Base-by-base conservation (phyloP, 1,139 yeast species). In the Casaregolazyma suthepensis region DNA sequence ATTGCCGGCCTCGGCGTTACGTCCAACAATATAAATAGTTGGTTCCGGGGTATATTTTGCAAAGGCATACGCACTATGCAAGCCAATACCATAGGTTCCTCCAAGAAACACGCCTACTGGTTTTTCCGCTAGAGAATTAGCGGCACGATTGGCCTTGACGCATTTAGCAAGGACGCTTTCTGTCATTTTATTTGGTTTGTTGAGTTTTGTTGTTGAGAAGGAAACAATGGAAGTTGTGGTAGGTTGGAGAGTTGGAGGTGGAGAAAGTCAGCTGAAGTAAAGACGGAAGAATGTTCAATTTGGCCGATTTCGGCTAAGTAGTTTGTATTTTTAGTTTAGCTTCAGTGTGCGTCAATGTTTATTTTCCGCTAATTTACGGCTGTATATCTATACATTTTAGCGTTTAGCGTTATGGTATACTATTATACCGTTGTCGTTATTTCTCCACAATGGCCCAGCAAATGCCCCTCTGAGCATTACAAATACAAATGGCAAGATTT, bases 31-130 rank as follows among this genome's bases (percentile, higher is more conserved):
- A 57, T 68, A 67, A 15, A 66, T 56, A 2, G 63, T 63, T 13
- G 72, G 71, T n/a, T 52, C 44, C 13, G 56, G 52, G 31, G 63
- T 60, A 53, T 63, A 58, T 46, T 57, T 56, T 15, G 68, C 72
- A 54, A 65, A 64, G 40, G 57, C 54, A 55, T 61, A 65, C 23
- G 69, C 68, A 3, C 68, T 60, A 51, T 59, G 54, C 49, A 64
- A 64, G 19, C 72, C 72, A 43, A 68, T 61, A 40, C 72, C 72
- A 13, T 62, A 59, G 4, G 71, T 68, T 9, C 64, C 71, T 3
- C 72, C 72, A 17, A 67, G 59, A 48, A 68, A 63, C 6, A 67
- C 67, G 12, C 62, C 72, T 7, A 65, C 69, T 7, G 64, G 60
- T 23, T 56, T 58, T 18, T 52, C 53, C 5, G 53, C 43, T 10